Base-by-base conservation (phyloP, 1,284 basidiomycete genomes). In the Malassezia japonica region DNA sequence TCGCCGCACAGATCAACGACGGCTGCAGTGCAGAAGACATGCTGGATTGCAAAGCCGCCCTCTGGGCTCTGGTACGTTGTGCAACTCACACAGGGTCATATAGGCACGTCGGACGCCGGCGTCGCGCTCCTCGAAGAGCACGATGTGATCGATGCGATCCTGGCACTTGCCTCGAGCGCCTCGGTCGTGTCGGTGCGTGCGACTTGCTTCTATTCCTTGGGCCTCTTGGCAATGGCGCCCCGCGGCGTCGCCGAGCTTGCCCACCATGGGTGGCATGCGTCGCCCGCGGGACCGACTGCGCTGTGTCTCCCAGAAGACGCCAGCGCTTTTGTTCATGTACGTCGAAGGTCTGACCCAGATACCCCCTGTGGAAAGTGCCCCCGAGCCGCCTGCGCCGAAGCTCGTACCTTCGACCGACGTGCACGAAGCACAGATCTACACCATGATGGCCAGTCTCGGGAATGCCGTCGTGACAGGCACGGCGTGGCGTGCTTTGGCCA, bases 161-260 rank as follows among this genome's bases (percentile, higher is more conserved):
- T 95, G 32, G 83, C 90, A 56, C 94, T 96, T 49, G 89, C 91
- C 1, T 86, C 90, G 62, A 80, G 82, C 50, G 95, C 91, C 2
- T 79, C 80, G 1, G 85, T 96, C 46, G 81, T 94, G 34, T 94
- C 91, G 5, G 82, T 98, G 16, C 79, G 89, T 77, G 94, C 94
- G 5, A 96, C 94, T 2, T 94, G 89, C 67, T 98, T 92, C 77
- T 96, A 90, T 66, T 87, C 92, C 4, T 78, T 98, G 7, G 91
- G 91, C 0, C 77, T 88, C 32, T 80, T 88, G 45, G 83, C 86
- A 1, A 81, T 80, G 0, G 86, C 85, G 0, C 76, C 78, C 13
- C 80, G 82, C 68, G 86, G 86, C 1, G 81, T 82, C 56, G 80
- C 94, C 78, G 78, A 90, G 68, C 75, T 98, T 31, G 84, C 87